A percentile compares a stretch with the other conserved stretches of the same genome.
These are phyloP conservation scores for Cystobasidium slooffiae DNA, from an alignment of 1,284 basidiomycete species.

Conservation along the genomic window DNA sequence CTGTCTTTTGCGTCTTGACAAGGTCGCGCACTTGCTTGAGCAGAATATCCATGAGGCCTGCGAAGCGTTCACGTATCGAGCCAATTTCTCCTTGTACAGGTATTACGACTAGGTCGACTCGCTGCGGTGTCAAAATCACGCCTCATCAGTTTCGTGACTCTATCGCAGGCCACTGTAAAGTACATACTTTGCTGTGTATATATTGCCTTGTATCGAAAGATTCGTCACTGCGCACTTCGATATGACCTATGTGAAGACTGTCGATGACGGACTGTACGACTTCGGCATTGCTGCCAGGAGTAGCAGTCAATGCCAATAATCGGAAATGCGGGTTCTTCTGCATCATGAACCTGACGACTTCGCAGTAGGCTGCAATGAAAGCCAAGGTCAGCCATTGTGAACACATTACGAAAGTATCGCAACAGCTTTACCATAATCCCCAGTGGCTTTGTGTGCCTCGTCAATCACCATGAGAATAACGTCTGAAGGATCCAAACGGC, in stretches of 20 bases:
- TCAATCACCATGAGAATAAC: slow-evolving; percentile 85
- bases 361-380: slow-evolving; percentile 69
- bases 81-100: slow-evolving; percentile 57
- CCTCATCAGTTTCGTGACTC: not conserved
- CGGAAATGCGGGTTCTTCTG: slow-evolving; percentile 92
- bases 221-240: slow-evolving; percentile 91
- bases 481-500: slow-evolving; percentile 75
- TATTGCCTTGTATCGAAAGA: slow-evolving; percentile 86
- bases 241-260: slow-evolving; percentile 91
- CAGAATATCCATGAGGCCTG: slow-evolving; percentile 37
- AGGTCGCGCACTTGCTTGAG: slow-evolving; percentile 34
- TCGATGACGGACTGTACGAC: slow-evolving; percentile 91
- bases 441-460: slow-evolving; percentile 93
- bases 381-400: not conserved
- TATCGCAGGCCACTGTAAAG: not conserved
- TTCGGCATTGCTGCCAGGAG: slow-evolving; percentile 84
- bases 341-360: slow-evolving; percentile 87
- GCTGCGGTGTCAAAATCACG: not conserved
- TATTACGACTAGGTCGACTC: slow-evolving; percentile 51
- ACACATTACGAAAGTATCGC: not conserved
- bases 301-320: slow-evolving; percentile 90
- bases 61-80: slow-evolving; percentile 56
- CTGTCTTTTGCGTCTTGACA: slow-evolving; percentile 35
- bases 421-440: slow-evolving; percentile 68
- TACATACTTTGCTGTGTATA: slow-evolving; percentile 74